Evolutionary conservation across 192 early-diverging fungal genomes (phyloP).

Genomic region (Diversispora epigaea): DNA sequence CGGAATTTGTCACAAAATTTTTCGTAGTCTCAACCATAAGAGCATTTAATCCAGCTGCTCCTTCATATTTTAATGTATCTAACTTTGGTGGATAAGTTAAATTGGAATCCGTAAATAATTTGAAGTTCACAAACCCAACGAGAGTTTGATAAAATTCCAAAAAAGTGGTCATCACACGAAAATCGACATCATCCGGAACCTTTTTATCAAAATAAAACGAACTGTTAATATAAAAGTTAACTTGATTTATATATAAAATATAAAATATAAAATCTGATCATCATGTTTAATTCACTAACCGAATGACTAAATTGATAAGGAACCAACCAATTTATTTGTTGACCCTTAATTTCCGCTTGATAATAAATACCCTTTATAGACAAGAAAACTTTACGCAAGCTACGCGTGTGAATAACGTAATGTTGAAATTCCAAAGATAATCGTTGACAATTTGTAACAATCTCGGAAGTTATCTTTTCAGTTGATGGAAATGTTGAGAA

Average conservation of each 20-base stretch:
- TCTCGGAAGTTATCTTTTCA: conserved; percentile 56
- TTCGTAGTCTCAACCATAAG: conserved; percentile 61
- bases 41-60: conserved; percentile 65
- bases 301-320: conserved; percentile 93
- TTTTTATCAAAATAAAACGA: conserved; percentile 25
- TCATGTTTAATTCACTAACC: conserved; percentile 38
- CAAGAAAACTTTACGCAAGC: conserved; percentile 87
- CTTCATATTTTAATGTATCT: conserved; percentile 61
- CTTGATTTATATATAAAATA: not conserved
- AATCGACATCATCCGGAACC: conserved; percentile 90
- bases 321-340: conserved; percentile 91
- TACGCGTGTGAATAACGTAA: conserved; percentile 76
- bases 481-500: conserved; percentile 88
- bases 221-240: no score
- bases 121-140: conserved; percentile 92
- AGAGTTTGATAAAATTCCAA: conserved; percentile 93
- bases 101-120: conserved; percentile 85
- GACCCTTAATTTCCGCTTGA: conserved; percentile 95
- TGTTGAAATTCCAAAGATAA: conserved; percentile 92
- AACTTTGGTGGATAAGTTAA: conserved; percentile 89
- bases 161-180: conserved; percentile 96
- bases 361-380: conserved; percentile 99
- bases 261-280: conserved; percentile 3
- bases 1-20: conserved; percentile 37
- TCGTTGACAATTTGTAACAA: conserved; percentile 73